Base-by-base conservation (phyloP, 2,329 filamentous ascomycete genomes). In the Claviceps sp. region DNA sequence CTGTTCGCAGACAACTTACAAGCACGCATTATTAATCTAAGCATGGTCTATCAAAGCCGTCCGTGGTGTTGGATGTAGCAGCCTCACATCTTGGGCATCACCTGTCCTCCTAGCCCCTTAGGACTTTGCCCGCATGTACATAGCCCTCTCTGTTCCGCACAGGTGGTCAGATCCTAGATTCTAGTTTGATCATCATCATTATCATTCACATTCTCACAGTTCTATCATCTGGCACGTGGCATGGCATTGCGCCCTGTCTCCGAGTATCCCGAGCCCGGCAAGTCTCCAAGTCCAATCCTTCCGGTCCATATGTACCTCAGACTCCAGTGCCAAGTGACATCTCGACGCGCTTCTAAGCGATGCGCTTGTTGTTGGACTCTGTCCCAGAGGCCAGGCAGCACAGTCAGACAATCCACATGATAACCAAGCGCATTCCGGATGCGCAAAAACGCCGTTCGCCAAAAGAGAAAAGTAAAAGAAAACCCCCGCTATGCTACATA, bases 401-500 rank as follows among this genome's bases (percentile, higher is more conserved):
- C 20, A 44, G 30, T 34, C 9, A 44, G 16, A 18, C 16, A 26
- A 20, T 6, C 4, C 24, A 16, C 20, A 44, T 44, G 9, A 34
- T 18, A 44, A 5, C 37, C 40, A 20, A 50, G 14, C n/a, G 26
- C 42, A 26, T 37, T 30, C 30, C 22, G 18, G 9, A 34, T 52
- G 34, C 47, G 40, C 34, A 50, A 50, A 53, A 50, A 45, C 37
- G 42, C 47, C 51, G 20, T 30, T 24, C 42, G 42, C 26, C 38
- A 53, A 50, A 46, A 20, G 47, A 50, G 24, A 16, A 18, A 38
- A 34, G 38, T 22, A 53, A 50, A 44, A 16, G 24, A 38, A 46
- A 46, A 16, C 34, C 22, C 18, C 47, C 50, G 53, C 53, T 54
- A 54, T 54, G 53, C 53, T 43, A 47, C 37, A 52, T 34, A 24